Evolutionary conservation across 305 asterid species (phyloP).

Genomic region (Fraxinus floribunda): DNA sequence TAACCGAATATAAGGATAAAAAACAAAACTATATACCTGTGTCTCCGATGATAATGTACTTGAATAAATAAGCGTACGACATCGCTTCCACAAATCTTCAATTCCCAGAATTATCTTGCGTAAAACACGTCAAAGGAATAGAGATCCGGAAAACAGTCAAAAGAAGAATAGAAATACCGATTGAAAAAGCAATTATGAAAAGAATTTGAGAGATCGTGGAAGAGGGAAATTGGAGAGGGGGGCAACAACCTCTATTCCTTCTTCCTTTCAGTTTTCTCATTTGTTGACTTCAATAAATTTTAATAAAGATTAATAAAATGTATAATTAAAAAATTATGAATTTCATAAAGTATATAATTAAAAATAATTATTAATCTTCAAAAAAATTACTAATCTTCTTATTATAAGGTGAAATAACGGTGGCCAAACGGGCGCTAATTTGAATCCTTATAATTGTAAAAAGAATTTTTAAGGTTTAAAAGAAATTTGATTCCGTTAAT

Average conservation of each 20-base stretch:
- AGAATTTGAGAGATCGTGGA: background rate
- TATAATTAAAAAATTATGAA: too few relatives aligned
- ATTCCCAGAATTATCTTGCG: background rate
- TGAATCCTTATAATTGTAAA: too few relatives aligned
- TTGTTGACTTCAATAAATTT: too few relatives aligned
- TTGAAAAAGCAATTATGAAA: background rate
- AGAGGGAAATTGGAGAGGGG: background rate
- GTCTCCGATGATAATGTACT: constrained; percentile 84
- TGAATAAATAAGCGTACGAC: constrained; percentile 83
- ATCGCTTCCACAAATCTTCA: constrained; percentile 29
- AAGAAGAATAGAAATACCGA: background rate
- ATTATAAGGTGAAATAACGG: too few relatives aligned
- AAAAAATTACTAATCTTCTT: too few relatives aligned
- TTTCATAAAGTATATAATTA: too few relatives aligned
- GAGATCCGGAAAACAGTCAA: background rate
- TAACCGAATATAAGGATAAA: background rate
- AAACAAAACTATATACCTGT: constrained; percentile 42
- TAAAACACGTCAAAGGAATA: background rate
- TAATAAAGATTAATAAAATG: too few relatives aligned
- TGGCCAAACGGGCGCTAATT: too few relatives aligned
- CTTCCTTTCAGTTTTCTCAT: background rate
- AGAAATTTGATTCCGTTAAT: too few relatives aligned
- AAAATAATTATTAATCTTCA: too few relatives aligned
- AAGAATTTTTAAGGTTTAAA: too few relatives aligned
- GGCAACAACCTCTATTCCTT: background rate